Percentiles rank a stretch among this genome's conserved stretches.
These are phyloP conservation scores for Bauhinia variegata DNA, from an alignment of 306 rosid species.

Conservation along the genomic window DNA sequence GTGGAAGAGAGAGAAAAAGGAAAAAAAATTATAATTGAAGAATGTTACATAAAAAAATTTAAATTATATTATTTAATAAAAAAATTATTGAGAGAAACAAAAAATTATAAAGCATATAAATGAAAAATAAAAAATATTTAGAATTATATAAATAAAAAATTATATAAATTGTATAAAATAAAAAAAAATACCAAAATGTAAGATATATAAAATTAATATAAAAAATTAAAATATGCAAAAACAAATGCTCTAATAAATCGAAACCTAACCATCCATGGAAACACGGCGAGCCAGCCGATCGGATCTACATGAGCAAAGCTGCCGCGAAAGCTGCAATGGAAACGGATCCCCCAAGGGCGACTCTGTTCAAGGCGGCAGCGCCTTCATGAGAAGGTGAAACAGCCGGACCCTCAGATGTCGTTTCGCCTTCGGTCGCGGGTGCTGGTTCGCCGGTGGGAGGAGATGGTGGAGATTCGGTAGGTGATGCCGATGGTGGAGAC, in stretches of 20 bases:
- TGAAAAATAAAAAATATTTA: no score
- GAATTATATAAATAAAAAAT: no score
- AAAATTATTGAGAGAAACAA: no score
- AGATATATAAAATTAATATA: no score
- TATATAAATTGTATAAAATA: no score
- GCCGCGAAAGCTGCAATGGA: constrained; percentile 42
- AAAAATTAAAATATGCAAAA: constrained; percentile 25
- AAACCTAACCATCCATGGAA: constrained; percentile 38
- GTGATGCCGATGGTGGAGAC: constrained; percentile 45
- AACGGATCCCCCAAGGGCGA: constrained; percentile 51
- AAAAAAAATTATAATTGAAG: no score
- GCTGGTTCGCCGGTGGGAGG: background rate
- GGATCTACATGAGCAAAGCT: constrained; percentile 59
- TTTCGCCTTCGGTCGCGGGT: background rate
- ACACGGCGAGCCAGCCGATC: constrained; percentile 12
- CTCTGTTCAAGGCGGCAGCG: constrained; percentile 38
- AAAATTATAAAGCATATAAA: no score
- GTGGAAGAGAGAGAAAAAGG: no score
- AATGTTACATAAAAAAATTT: no score
- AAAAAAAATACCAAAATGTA: no score
- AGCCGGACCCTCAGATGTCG: background rate
- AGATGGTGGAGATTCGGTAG: no score
- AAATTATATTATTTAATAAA: no score
- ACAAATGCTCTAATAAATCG: background rate
- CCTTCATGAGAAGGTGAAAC: background rate